Evolutionary conservation across 2,329 filamentous ascomycete species (phyloP), one percentile per base, ranked within the genome.

Genomic region (Ploettnerulaceae sp.): DNA sequence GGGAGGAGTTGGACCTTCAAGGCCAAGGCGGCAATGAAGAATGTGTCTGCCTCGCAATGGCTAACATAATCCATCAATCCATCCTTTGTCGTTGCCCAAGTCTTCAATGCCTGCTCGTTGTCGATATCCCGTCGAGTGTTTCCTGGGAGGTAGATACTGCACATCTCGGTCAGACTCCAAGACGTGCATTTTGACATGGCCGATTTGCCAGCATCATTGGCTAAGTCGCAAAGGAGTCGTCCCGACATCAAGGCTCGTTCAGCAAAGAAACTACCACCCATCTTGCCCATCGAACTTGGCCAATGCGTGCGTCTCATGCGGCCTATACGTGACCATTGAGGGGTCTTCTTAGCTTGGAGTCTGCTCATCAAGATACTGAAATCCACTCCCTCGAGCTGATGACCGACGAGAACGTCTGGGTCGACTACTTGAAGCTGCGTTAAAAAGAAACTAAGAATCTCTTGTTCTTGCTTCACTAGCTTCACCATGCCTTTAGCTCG

Each of bases 161-260:
- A 95, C 90, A 98, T 98, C 67, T 98, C 93, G 2, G 91, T 94
- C 66, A 98, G 74, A 66, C 86, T 95, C 93, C 93, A 98, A 3
- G 90, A 95, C 67, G 96, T 91, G 66, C 93, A 98, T 69, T 95
- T 95, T 59, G 79, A 83, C 91, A 97, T 97, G 55, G 89, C 79
- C 8, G 91, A 96, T 72, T 96, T 97, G 66, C 93, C 93, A 62
- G 94, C 87, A 58, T 98, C 93, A 64, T 98, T 98, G 48, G 85
- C 89, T 49, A 97, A 73, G 69, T 98, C 93, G 65, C 93, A 97
- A 47, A 97, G 77, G 50, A 98, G 72, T 58, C 93, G 84, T 31
- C 93, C 93, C 52, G 90, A 80, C 56, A 95, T 84, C 47, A 98
- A 69, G 62, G 95, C 88, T 49, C 91, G 83, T 66, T 98, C 93